A percentile compares a stretch with the other conserved stretches of the same genome.
These are phyloP conservation scores for Colletotrichum sp. DNA, from an alignment of 2,329 filamentous ascomycete genomes.

Conservation along the genomic window DNA sequence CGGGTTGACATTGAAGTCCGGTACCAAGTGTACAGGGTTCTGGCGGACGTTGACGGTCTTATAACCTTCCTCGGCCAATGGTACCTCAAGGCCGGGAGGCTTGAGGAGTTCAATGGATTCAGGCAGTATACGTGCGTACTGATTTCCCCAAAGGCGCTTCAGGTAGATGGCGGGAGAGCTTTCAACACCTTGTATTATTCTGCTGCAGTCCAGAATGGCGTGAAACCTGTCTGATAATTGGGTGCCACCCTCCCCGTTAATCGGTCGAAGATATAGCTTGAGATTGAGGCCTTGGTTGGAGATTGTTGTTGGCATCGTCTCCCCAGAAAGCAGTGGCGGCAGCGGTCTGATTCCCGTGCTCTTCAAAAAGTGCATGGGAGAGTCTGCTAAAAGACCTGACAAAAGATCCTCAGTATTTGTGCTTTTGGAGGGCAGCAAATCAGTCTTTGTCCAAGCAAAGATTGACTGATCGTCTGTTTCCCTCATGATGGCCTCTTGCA, in stretches of 20 bases:
- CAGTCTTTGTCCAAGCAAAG: background rate
- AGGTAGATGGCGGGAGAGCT: background rate
- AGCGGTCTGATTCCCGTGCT: background rate
- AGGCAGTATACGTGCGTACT: background rate
- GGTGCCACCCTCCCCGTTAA: accelerated
- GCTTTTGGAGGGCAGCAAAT: background rate
- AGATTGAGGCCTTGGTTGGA: background rate
- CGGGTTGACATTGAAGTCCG: background rate
- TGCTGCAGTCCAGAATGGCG: background rate
- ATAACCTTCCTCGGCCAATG: background rate
- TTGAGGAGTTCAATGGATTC: background rate
- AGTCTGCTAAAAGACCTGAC: background rate
- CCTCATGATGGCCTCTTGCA: background rate
- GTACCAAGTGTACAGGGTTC: background rate
- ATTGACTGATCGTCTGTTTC: background rate
- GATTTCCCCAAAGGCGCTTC: background rate
- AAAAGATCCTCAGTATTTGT: accelerated
- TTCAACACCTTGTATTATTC: background rate
- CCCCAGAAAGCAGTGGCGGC: background rate
- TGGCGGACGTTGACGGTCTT: background rate
- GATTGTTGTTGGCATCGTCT: background rate
- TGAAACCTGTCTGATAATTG: background rate
- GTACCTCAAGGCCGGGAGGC: background rate
- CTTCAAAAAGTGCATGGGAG: background rate
- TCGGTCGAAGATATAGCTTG: background rate